These are phyloP conservation scores for Daldinia caldariorum DNA, from an alignment of 495 filamentous ascomycete genomes.

Conservation along the genomic window DNA sequence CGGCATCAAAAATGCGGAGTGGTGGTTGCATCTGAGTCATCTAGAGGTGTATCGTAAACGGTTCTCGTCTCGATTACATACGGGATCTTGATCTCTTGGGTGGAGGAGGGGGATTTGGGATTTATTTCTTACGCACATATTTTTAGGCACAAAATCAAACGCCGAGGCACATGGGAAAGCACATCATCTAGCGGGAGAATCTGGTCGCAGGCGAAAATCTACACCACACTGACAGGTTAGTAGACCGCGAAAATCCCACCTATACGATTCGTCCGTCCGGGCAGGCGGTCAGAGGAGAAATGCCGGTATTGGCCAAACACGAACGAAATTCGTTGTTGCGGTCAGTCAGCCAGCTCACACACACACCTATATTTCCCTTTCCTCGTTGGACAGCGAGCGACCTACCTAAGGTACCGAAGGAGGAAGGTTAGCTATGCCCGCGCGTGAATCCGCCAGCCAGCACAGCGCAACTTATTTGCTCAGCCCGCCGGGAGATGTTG, in stretches of 20 bases:
- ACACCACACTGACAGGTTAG: conserved; percentile 9
- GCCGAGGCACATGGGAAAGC: conserved; percentile 32
- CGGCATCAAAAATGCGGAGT: conserved; percentile 36
- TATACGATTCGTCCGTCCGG: conserved; percentile 41
- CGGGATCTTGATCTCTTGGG: conserved; percentile 23
- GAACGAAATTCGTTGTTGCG: conserved; percentile 28
- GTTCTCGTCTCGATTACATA: conserved; percentile 26
- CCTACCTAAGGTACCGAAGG: not conserved
- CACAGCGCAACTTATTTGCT: conserved; percentile 18
- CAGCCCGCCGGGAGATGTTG: conserved; percentile 34
- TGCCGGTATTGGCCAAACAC: conserved; percentile 46
- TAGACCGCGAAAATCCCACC: conserved; percentile 24
- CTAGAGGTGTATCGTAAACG: conserved; percentile 31
- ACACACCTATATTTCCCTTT: conserved; percentile 8
- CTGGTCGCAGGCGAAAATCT: not conserved
- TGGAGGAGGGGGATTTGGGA: conserved; percentile 11
- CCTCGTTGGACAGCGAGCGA: conserved; percentile 24
- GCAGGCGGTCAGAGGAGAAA: conserved; percentile 44
- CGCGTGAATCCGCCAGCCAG: conserved; percentile 13
- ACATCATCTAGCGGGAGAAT: not conserved
- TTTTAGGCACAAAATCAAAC: conserved; percentile 45
- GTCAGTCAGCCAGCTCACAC: conserved; percentile 49
- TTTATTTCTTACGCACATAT: conserved; percentile 42
- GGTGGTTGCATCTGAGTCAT: conserved; percentile 49
- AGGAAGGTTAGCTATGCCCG: too few species aligned